Base-by-base conservation (phyloP, 805 yeast species). In the Monosporozyma yasuniensis region DNA sequence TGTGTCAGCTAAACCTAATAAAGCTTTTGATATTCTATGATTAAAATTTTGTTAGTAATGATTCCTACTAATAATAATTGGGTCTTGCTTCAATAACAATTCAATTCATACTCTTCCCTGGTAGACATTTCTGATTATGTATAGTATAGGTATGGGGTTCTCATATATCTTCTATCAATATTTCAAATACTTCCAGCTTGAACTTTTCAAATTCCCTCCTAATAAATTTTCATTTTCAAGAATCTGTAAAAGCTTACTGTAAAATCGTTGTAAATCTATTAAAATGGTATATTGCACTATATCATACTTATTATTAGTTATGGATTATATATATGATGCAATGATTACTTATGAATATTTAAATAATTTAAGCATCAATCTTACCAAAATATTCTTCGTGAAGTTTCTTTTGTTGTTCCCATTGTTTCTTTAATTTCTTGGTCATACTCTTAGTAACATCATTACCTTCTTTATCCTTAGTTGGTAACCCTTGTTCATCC, bases 401-500 rank as follows among this genome's bases (percentile, higher is more conserved):
- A 35, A 90, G 74, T 72, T 89, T 89, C 63, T 81, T 81, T 66
- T 93, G 99, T 45, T 76, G 82, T 49, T 83, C 87, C 67, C 79
- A 81, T 61, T 76, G 83, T 70, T 93, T 93, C 54, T 72, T 67
- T 56, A 93, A 72, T 70, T 91, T 91, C 78, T 93, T 93, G 52
- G 73, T 72, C 71, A 83, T 80, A 65, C 96, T 86, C 72, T 93
- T 93, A 39, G 93, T 77, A 5, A 93, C 76, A 55, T 85, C 93
- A 57, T 81, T 87, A 11, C 98, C 98, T 9, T 78, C 79, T 32
- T 71, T 74, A 55, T 83, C 87, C 61, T 80, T 81, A 0, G 81
- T 74, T 18, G 99, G 99, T 16, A 93, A 51, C 1, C 99, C 99
- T 34, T 75, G 68, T 23, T 77, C 90, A 63, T 93, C 97, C 86